A percentile compares a stretch with the other conserved stretches of the same genome.
Evolutionary conservation across 1,139 yeast species (phyloP).

Genomic region (Dujonia santamariae): DNA sequence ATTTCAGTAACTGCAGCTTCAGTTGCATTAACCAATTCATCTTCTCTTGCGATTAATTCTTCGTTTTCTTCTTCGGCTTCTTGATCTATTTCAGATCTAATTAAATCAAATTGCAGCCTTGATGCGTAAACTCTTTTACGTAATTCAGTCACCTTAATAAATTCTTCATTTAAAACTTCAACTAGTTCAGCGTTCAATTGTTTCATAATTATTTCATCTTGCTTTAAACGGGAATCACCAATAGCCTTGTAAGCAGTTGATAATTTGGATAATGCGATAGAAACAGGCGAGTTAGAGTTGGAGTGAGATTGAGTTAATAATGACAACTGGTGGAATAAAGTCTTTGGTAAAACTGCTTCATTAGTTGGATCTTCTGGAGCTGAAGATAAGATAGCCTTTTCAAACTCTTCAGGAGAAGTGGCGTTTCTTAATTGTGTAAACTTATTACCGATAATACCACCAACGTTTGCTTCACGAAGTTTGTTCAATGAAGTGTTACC

Average conservation of each 20-base stretch:
- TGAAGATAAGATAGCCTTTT: conserved; percentile 37
- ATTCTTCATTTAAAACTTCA: conserved; percentile 50
- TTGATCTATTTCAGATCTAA: conserved; percentile 31
- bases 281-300: conserved; percentile 2
- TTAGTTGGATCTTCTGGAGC: conserved; percentile 7
- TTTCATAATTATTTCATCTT: conserved; percentile 57
- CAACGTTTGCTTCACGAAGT: conserved; percentile 58
- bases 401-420: conserved; percentile 62
- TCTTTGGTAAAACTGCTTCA: conserved; percentile 34
- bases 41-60: conserved; percentile 65
- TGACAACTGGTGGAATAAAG: conserved; percentile 44
- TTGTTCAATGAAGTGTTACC: conserved; percentile 48
- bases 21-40: conserved; percentile 74
- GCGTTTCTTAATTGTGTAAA: conserved; percentile 60
- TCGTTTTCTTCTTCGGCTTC: conserved; percentile 45
- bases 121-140: conserved; percentile 69
- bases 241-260: conserved; percentile 59
- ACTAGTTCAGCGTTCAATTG: conserved; percentile 57
- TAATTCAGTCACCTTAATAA: conserved; percentile 56
- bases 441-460: conserved; percentile 52
- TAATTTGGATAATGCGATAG: conserved; percentile 39
- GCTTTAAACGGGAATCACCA: conserved; percentile 59
- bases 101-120: conserved; percentile 66
- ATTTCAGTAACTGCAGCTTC: conserved; percentile 73
- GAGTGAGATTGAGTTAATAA: conserved; percentile 19